Evolutionary conservation across 805 yeast genomes (phyloP).

Genomic region (Barnettozyma californica): DNA sequence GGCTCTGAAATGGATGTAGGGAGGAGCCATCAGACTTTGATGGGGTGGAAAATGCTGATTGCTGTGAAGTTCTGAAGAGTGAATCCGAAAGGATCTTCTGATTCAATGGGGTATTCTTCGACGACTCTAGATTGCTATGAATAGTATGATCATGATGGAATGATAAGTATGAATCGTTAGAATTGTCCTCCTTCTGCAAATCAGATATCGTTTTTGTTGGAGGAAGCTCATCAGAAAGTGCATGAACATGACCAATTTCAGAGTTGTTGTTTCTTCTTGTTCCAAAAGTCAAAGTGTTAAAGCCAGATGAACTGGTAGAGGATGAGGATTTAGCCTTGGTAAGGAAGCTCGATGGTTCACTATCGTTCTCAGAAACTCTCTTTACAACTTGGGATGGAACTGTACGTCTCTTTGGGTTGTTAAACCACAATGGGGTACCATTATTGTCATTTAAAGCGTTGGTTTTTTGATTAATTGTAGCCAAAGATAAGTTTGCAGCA

Average conservation of each 20-base stretch:
- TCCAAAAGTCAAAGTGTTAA: conserved; percentile 35
- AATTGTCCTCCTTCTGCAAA: conserved; percentile 34
- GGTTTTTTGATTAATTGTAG: conserved; percentile 21
- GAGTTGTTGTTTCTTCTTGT: conserved; percentile 25
- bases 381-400: conserved; percentile 45
- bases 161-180: conserved; percentile 18
- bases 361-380: conserved; percentile 28
- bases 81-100: conserved; percentile 7
- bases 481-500: conserved; percentile 17
- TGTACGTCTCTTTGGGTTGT: conserved; percentile 39
- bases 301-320: conserved; percentile 24
- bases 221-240: conserved; percentile 36
- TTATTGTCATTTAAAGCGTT: conserved; percentile 5
- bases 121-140: conserved; percentile 7
- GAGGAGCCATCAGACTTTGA: conserved; percentile 9
- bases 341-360: conserved; percentile 21
- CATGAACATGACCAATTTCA: conserved; percentile 23
- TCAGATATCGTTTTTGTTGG: conserved; percentile 36
- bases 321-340: conserved; percentile 14
- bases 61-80: conserved; percentile 9
- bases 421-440: conserved; percentile 32
- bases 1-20: neutral
- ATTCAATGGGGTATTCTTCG: neutral
- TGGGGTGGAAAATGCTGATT: conserved; percentile 18
- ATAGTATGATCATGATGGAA: conserved; percentile 14